These are phyloP conservation scores for Acanthamoeba sp. DNA, from an alignment of 208 protist genomes.

Conservation along the genomic window DNA sequence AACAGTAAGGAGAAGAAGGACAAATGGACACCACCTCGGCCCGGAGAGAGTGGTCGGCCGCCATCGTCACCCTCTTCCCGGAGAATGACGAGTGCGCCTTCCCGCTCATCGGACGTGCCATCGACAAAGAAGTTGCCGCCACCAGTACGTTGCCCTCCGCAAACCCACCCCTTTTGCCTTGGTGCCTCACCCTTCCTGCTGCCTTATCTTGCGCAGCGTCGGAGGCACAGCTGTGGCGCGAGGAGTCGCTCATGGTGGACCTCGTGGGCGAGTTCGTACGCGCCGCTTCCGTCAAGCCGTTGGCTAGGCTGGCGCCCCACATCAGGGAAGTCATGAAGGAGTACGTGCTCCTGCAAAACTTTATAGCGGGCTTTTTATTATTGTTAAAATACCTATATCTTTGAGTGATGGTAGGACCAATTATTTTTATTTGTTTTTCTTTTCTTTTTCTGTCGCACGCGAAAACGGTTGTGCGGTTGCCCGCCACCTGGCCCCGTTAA, in stretches of 20 bases:
- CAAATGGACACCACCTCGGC: not conserved
- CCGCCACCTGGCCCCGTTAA: too few relatives aligned
- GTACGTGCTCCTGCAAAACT: not conserved
- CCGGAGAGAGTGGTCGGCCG: constrained; percentile 20
- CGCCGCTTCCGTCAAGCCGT: not conserved
- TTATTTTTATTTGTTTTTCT: too few relatives aligned
- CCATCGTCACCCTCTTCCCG: not conserved
- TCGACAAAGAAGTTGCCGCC: not conserved
- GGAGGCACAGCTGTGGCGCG: constrained; percentile 6
- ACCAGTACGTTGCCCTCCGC: not conserved
- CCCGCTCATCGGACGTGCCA: not conserved
- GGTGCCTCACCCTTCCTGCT: not conserved
- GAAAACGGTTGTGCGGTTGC: too few relatives aligned
- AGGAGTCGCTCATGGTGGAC: constrained; percentile 61
- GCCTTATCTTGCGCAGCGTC: not conserved
- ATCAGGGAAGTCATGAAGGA: constrained; percentile 30
- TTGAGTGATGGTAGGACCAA: too few relatives aligned
- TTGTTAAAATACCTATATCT: too few relatives aligned
- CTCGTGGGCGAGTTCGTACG: constrained; percentile 31
- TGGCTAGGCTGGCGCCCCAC: not conserved
- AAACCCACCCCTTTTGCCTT: not conserved
- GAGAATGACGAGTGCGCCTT: not conserved
- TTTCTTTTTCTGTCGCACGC: too few relatives aligned
- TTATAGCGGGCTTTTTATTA: not conserved
- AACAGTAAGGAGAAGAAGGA: too few relatives aligned